Evolutionary conservation across 2,329 filamentous ascomycete genomes (phyloP).

Genomic region (Curvularia verruculosa): DNA sequence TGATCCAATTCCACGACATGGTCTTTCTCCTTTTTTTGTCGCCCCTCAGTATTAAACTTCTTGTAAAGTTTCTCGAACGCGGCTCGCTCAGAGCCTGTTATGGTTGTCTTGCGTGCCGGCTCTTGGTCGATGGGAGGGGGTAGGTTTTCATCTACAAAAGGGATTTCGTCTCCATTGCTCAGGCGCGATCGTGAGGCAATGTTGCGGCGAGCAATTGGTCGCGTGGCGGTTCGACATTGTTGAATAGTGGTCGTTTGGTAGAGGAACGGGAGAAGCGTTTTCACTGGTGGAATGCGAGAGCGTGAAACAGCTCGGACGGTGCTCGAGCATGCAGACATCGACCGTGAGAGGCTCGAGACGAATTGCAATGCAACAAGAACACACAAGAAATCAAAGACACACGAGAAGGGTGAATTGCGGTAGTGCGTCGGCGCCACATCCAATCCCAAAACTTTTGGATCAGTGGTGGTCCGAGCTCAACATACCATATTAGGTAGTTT

Average conservation of each 20-base stretch:
- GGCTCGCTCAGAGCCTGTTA: slow-evolving; percentile 44
- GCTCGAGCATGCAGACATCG: slow-evolving; percentile 42
- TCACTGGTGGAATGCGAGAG: slow-evolving; percentile 36
- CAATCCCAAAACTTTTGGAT: slow-evolving; percentile 13
- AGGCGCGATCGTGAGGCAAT: slow-evolving; percentile 29
- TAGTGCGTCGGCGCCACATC: background rate
- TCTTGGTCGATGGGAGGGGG: slow-evolving; percentile 29
- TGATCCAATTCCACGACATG: slow-evolving; percentile 32
- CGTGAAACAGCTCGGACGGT: slow-evolving; percentile 42
- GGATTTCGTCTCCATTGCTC: slow-evolving; percentile 36
- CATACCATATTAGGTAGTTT: background rate
- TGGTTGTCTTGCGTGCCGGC: slow-evolving; percentile 38
- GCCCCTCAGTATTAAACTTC: slow-evolving; percentile 30
- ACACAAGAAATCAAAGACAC: background rate
- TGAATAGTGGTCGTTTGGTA: slow-evolving; percentile 73
- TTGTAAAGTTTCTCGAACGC: slow-evolving; percentile 46
- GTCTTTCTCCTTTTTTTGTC: slow-evolving; percentile 22
- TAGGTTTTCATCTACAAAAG: slow-evolving; percentile 3
- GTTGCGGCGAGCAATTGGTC: slow-evolving; percentile 29
- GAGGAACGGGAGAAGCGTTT: slow-evolving; percentile 67
- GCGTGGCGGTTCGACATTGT: slow-evolving; percentile 36
- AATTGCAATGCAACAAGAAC: background rate
- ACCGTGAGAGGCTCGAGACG: background rate
- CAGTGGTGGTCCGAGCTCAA: slow-evolving; percentile 13
- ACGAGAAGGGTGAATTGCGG: background rate